A percentile compares a stretch with the other conserved stretches of the same genome.
phyloP scores from a whole-genome alignment of 2,329 filamentous ascomycete genomes.

The Acarospora socialis region DNA sequence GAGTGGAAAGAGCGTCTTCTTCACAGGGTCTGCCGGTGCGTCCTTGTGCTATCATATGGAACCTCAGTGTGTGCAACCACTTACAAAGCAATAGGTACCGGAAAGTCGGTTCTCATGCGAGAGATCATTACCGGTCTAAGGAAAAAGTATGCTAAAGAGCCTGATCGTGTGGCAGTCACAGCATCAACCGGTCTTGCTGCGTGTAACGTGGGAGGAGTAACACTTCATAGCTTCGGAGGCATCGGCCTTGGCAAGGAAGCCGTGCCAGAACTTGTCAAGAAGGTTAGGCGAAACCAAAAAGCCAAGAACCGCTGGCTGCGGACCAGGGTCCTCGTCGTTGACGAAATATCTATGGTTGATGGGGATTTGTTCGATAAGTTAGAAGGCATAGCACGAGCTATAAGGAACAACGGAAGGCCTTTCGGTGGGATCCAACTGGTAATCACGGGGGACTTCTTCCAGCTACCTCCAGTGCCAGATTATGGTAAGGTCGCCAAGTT shows the following conservation, averaged over 20 bases:
- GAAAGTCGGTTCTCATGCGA: conserved; percentile 90
- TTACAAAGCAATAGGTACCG: conserved; percentile 43
- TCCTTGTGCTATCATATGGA: conserved; percentile 3
- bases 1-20: conserved; percentile 79
- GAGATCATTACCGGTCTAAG: conserved; percentile 75
- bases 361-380: conserved; percentile 95
- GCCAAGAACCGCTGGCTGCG: conserved; percentile 78
- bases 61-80: conserved; percentile 9
- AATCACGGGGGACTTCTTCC: conserved; percentile 96
- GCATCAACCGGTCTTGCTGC: conserved; percentile 92
- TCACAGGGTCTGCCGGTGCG: conserved; percentile 78
- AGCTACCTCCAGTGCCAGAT: conserved; percentile 86
- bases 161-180: conserved; percentile 79
- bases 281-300: conserved; percentile 78
- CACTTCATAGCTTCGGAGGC: conserved; percentile 87
- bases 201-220: conserved; percentile 92
- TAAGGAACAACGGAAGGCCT: conserved; percentile 80
- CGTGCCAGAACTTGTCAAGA: conserved; percentile 66
- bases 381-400: conserved; percentile 66
- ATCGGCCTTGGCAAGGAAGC: conserved; percentile 91
- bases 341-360: conserved; percentile 98
- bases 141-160: conserved; percentile 59
- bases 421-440: conserved; percentile 95
- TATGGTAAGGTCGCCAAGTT: conserved; percentile 63
- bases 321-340: conserved; percentile 76